Evolutionary conservation across 2,329 filamentous ascomycete species (phyloP).

Genomic region (Fusarium fracticaudum): DNA sequence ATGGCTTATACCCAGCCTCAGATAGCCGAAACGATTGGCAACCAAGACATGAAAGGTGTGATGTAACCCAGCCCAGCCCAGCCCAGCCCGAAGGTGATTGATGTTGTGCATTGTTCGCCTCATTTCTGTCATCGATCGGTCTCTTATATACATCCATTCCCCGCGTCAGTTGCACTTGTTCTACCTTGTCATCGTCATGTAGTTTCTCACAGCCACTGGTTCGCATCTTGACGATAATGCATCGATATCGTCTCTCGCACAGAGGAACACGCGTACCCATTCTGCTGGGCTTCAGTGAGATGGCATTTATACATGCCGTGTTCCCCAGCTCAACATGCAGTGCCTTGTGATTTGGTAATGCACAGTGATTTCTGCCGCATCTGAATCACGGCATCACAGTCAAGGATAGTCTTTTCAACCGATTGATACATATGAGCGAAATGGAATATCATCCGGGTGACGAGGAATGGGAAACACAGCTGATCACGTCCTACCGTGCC

Average conservation of each 20-base stretch:
- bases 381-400: background rate
- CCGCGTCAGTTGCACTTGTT: background rate
- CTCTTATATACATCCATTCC: background rate
- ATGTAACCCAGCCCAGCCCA: background rate
- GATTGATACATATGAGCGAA: background rate
- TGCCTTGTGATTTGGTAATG: conserved; percentile 11
- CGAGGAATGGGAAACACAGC: background rate
- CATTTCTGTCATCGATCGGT: background rate
- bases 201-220: background rate
- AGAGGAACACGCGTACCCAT: background rate
- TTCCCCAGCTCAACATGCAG: background rate
- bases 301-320: background rate
- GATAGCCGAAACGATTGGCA: conserved; percentile 9
- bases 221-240: background rate
- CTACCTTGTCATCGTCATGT: background rate
- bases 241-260: background rate
- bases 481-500: background rate
- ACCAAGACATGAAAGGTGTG: background rate
- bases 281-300: background rate
- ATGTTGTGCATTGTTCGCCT: conserved; percentile 5
- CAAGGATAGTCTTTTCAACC: background rate
- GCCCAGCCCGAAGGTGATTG: background rate
- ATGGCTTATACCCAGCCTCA: background rate
- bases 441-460: background rate
- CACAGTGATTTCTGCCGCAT: background rate